phyloP scores from a whole-genome alignment of 352 stramenopile species.

The Phytopythium chamaehyphon region DNA sequence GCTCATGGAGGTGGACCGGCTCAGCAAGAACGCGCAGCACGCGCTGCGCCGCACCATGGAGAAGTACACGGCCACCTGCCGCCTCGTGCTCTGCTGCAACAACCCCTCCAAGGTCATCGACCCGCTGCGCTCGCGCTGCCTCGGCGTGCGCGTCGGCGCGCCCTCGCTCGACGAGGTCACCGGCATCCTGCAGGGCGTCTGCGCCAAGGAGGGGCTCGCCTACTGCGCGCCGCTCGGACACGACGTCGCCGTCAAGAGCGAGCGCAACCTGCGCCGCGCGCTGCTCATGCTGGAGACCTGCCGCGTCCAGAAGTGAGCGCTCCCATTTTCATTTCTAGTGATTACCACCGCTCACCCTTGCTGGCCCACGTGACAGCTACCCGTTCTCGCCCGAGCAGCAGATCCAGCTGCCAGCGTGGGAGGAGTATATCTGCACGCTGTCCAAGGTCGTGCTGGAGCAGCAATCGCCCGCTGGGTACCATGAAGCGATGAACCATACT shows the following conservation, averaged over 20 bases:
- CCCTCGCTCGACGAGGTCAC: conserved; percentile 90
- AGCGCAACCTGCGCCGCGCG: conserved; percentile 95
- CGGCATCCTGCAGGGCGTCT: conserved; percentile 87
- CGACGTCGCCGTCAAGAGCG: conserved; percentile 89
- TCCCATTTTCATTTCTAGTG: too few species aligned
- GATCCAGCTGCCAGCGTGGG: conserved; percentile 93
- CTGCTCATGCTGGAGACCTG: conserved; percentile 98
- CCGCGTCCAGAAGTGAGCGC: conserved; percentile 56
- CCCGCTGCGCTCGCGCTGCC: conserved; percentile 95
- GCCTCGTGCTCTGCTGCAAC: conserved; percentile 97
- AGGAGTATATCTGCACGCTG: conserved; percentile 95
- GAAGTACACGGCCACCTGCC: conserved; percentile 92
- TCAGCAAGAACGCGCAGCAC: conserved; percentile 97
- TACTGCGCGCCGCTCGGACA: conserved; percentile 88
- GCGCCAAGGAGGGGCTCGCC: conserved; percentile 88
- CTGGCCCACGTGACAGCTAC: conserved; percentile 71
- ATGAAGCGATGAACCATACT: too few species aligned
- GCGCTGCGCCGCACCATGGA: conserved; percentile 98
- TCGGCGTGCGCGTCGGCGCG: conserved; percentile 92
- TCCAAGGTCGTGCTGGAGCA: conserved; percentile 93
- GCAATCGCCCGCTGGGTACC: conserved; percentile 90
- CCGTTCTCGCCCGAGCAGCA: conserved; percentile 81
- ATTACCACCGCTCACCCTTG: too few species aligned
- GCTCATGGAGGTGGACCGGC: conserved; percentile 96
- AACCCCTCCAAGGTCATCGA: conserved; percentile 97